phyloP scores from a whole-genome alignment of 116 monocot species.

The Cymodocea nodosa region DNA sequence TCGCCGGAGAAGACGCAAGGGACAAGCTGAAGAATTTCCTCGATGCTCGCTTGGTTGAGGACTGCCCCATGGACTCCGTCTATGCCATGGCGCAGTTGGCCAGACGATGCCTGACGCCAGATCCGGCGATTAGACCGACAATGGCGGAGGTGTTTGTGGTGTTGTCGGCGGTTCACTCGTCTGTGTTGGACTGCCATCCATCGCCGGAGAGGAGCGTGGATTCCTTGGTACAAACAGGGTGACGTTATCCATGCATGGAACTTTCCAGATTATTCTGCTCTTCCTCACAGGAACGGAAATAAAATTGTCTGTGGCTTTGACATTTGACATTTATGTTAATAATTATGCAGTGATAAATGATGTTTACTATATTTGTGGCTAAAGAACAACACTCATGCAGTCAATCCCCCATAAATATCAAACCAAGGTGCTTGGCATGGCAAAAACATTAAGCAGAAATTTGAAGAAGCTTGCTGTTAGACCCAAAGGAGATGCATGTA shows the following conservation, averaged over 20 bases:
- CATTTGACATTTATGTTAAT: no score
- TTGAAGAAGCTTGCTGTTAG: no score
- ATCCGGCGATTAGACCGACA: slow-evolving; percentile 30
- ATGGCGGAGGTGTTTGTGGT: slow-evolving; percentile 40
- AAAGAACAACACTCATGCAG: no score
- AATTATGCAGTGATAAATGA: no score
- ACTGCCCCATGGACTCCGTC: slow-evolving; percentile 58
- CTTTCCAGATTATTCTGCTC: no score
- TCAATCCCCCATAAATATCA: no score
- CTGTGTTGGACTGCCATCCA: slow-evolving; percentile 58
- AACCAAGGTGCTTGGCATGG: no score
- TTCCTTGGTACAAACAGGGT: slow-evolving; percentile 19
- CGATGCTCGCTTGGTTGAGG: slow-evolving; percentile 32
- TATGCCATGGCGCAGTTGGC: slow-evolving; percentile 64
- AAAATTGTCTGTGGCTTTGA: no score
- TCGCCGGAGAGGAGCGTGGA: slow-evolving; percentile 14
- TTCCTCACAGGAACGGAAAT: no score
- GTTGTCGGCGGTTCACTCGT: slow-evolving; percentile 39
- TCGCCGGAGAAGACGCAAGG: slow-evolving; percentile 41
- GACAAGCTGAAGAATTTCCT: slow-evolving; percentile 46
- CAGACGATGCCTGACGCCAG: slow-evolving; percentile 37
- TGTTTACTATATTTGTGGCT: no score
- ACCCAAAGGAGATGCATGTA: no score
- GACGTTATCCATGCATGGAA: neutral
- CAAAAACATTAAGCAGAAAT: no score